Base-by-base conservation (phyloP, 768 basidiomycete genomes). In the Lactifluus piperatus region DNA sequence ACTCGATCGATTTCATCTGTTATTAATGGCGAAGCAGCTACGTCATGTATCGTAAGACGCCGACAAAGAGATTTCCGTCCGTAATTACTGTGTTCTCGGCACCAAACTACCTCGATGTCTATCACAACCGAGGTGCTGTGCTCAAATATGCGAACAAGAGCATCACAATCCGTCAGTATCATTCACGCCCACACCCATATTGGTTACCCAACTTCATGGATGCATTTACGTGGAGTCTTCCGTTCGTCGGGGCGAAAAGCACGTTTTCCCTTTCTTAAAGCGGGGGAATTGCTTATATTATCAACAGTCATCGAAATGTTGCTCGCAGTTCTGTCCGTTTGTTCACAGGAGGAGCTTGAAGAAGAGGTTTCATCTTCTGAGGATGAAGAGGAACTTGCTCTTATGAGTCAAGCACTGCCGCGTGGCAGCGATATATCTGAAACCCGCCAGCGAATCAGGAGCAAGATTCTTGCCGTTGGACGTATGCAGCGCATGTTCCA, bases 121-220 rank as follows among this genome's bases (percentile, higher is more conserved):
- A 97, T 73, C 87, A 91, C 71, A 99, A 99, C 73, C 91, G 94
- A 60, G 95, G 90, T 0, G 95, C 95, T 2, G 90, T 99, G 18
- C 84, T 98, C 72, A 97, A 97, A 73, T 97, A 97, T 69, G 91
- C 88, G 65, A 93, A 93, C 72, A 94, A 93, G 74, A 94, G 90
- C 56, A 94, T 97, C 76, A 97, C 92, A 52, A 95, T 97, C 59
- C 80, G 93, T 45, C 72, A 73, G 58, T 73, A 68, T 58, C 72
- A 73, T 49, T 65, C 70, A n/a, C 72, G 71, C n/a, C 77, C 81
- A 39, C 82, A 84, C 62, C 82, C 82, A 8, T 98, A 97, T 71
- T 98, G 95, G 95, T 76, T 99, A 54, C 97, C 97, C 4, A 99
- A 99, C 72, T 99, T 99, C 68, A 97, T 98, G 94, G 95, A 98